Conservation (phyloP, 1,284 basidiomycete genomes). For the Cystobasidium sp. region DNA sequence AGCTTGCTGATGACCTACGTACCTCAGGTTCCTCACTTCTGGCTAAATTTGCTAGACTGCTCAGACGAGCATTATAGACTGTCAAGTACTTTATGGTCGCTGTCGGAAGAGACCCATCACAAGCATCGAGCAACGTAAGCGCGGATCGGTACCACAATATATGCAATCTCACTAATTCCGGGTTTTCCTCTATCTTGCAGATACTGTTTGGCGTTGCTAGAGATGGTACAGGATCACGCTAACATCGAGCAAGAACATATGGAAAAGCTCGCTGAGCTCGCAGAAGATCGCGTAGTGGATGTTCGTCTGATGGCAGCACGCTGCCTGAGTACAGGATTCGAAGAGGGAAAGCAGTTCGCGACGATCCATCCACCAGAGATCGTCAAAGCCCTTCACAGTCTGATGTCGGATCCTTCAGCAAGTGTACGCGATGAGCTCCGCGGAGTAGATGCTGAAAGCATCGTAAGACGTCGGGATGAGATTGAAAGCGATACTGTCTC, state of each 20-base stretch:
- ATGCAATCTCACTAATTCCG: background rate
- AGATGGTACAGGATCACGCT: slow-evolving; percentile 51
- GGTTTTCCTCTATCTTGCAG: background rate
- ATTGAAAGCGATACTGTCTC: background rate
- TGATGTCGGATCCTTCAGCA: background rate
- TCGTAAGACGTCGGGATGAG: background rate
- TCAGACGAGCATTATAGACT: background rate
- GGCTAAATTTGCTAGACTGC: background rate
- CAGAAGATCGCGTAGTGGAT: slow-evolving; percentile 75
- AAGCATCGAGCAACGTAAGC: slow-evolving; percentile 28
- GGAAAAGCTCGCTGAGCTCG: slow-evolving; percentile 67
- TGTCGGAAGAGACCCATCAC: slow-evolving; percentile 22
- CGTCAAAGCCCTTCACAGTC: background rate
- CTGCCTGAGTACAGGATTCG: slow-evolving; percentile 64
- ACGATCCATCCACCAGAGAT: background rate
- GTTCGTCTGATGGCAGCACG: slow-evolving; percentile 84
- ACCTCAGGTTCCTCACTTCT: background rate
- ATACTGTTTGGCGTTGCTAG: slow-evolving; percentile 50
- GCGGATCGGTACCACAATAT: background rate
- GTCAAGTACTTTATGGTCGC: background rate
- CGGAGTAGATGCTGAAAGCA: background rate
- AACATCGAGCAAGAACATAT: slow-evolving; percentile 61
- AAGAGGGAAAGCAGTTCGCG: slow-evolving; percentile 55
- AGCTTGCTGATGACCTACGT: slow-evolving; percentile 38
- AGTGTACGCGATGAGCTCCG: slow-evolving; percentile 15